These are phyloP conservation scores for Quercus engelmannii DNA, from an alignment of 306 rosid species.

Conservation along the genomic window DNA sequence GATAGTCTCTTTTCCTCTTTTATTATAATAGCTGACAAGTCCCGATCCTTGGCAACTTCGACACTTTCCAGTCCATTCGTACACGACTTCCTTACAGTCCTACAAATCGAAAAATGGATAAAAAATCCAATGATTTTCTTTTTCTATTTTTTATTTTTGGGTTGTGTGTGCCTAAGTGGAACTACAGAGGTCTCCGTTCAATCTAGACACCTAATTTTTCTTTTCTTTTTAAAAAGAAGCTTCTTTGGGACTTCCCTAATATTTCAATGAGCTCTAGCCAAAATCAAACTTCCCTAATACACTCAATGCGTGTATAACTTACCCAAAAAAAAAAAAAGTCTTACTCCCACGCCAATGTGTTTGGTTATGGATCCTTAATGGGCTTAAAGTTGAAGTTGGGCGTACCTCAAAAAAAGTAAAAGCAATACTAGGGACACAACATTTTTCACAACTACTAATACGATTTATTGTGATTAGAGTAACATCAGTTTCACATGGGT, in stretches of 20 bases:
- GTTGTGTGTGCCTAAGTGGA: background rate
- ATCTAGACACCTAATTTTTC: background rate
- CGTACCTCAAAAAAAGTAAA: too few species aligned
- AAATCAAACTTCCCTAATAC: too few species aligned
- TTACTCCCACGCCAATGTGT: too few species aligned
- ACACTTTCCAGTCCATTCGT: slow-evolving; percentile 97
- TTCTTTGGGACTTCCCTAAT: background rate
- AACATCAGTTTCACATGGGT: too few species aligned
- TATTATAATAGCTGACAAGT: slow-evolving; percentile 64
- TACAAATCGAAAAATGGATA: slow-evolving; percentile 24
- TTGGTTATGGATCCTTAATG: too few species aligned
- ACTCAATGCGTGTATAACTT: too few species aligned
- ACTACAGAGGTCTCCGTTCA: background rate
- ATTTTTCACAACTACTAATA: too few species aligned
- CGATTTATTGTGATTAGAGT: too few species aligned
- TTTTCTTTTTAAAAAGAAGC: background rate
- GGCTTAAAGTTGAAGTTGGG: too few species aligned
- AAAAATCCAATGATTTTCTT: slow-evolving; percentile 5
- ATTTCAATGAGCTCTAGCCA: background rate
- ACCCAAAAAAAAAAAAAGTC: too few species aligned
- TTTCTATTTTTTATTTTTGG: background rate
- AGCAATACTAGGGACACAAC: too few species aligned
- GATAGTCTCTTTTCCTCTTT: slow-evolving; percentile 63
- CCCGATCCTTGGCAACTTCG: slow-evolving; percentile 97
- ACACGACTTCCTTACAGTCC: slow-evolving; percentile 96